Base-by-base conservation (phyloP, 129 eudicot genomes). In the Flaveria trinervia region DNA sequence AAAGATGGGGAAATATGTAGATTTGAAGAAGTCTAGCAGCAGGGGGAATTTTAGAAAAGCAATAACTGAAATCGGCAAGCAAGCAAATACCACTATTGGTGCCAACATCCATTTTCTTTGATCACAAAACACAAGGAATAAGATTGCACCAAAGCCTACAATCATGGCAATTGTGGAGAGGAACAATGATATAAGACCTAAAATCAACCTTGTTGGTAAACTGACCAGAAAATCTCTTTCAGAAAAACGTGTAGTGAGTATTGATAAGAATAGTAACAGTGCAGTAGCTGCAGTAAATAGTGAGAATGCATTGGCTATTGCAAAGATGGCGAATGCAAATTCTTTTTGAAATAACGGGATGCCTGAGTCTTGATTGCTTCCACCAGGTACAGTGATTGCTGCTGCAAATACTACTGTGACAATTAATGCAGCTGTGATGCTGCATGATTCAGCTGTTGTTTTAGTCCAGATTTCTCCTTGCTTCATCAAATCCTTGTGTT, bases 391-490 rank as follows among this genome's bases (percentile, higher is more conserved):
- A 2, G 83, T 78, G 5, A 83, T 70, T 18, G 79, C 73, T 56
- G 86, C 71, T 73, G 86, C 71, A 68, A 83, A 83, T 43, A 83
- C 80, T 3, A 78, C 56, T 4, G 83, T 78, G 46, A 73, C 72
- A 64, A 78, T 79, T 3, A 83, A 70, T 49, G 83, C 80, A 45
- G 84, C 87, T 14, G 77, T 78, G 49, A 83, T 70, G 70, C 62
- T 51, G 43, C 81, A 83, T 45, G 87, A 79, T 46, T 64, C 66
- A 0, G 87, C 71, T 15, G 79, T 80, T 41, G 61, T 56, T 39
- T 75, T 79, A 68, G 71, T 70, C 87, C 87, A 84, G 0, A 54
- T 45, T 36, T 84, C 84, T 20, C 87, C 84, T 62, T 79, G 65
- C 39, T 62, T 66, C 68, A 79, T 23, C 46, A 84, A 64, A 18